Conservation (phyloP, 2,329 filamentous ascomycete species). For the Aureobasidium sp. region DNA sequence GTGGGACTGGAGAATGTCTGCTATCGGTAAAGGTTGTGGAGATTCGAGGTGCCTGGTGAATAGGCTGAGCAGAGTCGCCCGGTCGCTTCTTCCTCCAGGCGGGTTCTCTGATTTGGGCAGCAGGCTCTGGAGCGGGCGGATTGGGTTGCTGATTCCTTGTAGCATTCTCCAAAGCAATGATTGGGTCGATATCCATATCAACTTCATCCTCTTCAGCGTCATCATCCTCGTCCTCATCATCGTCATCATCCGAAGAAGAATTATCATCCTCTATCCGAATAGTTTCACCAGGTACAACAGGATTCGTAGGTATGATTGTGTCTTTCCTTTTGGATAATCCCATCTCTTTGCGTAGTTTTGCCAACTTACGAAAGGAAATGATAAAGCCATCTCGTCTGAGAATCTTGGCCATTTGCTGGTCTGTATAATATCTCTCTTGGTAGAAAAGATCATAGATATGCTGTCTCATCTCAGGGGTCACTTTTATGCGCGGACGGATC, state of each 20-base stretch:
- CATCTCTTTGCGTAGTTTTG: conserved; percentile 3
- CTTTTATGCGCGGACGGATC: conserved; percentile 1
- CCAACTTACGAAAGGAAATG: background rate
- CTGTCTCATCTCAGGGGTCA: conserved; percentile 6
- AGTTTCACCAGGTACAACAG: background rate
- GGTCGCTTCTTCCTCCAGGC: background rate
- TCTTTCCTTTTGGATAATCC: conserved; percentile 3
- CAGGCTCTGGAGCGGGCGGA: background rate
- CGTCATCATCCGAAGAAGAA: background rate
- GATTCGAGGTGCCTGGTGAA: background rate
- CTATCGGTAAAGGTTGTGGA: background rate
- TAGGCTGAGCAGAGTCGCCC: background rate
- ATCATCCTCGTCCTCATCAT: background rate
- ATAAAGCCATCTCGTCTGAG: conserved; percentile 4
- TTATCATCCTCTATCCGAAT: background rate
- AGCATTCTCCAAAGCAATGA: background rate
- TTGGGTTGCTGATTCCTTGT: background rate
- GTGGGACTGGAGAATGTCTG: background rate
- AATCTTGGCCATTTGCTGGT: conserved; percentile 5
- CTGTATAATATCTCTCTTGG: conserved; percentile 7
- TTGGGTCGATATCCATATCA: background rate
- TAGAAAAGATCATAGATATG: conserved; percentile 4
- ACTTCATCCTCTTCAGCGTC: background rate
- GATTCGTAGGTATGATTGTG: background rate
- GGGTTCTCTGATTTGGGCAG: background rate